phyloP scores from a whole-genome alignment of 345 rosid genomes.

The Abelmoschus esculentus region DNA sequence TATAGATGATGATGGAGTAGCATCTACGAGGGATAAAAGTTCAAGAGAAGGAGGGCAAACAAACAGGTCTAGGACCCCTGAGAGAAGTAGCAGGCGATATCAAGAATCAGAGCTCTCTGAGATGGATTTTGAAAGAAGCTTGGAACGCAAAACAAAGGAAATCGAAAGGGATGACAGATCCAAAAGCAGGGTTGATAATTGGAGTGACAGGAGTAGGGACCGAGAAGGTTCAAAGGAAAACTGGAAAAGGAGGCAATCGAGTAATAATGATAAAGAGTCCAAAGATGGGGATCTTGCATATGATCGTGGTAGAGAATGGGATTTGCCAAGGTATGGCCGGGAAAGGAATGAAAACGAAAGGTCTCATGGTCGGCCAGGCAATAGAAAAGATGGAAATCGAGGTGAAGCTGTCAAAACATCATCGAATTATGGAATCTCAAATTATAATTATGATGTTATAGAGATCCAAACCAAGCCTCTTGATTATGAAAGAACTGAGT shows the following conservation, averaged over 20 bases:
- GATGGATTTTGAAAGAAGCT: constrained; percentile 42
- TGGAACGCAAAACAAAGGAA: constrained; percentile 34
- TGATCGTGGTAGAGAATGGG: constrained; percentile 78
- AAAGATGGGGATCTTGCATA: constrained; percentile 54
- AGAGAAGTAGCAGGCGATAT: constrained; percentile 51
- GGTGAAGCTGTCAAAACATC: constrained; percentile 92
- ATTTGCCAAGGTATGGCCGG: constrained; percentile 70
- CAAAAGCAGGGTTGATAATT: constrained; percentile 60
- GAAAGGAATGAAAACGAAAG: constrained; percentile 88
- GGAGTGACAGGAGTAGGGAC: constrained; percentile 61
- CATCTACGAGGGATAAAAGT: constrained; percentile 41
- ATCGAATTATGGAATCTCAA: constrained; percentile 79
- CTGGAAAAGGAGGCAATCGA: constrained; percentile 62
- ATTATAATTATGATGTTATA: constrained; percentile 95
- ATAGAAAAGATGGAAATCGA: constrained; percentile 69
- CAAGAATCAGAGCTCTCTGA: constrained; percentile 56
- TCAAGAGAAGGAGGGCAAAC: constrained; percentile 43
- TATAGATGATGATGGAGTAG: constrained; percentile 52
- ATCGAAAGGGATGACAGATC: constrained; percentile 57
- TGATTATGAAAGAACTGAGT: constrained; percentile 61
- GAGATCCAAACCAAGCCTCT: constrained; percentile 92
- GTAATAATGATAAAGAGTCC: constrained; percentile 52
- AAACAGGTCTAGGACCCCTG: constrained; percentile 74
- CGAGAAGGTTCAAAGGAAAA: constrained; percentile 62
- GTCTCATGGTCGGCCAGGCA: constrained; percentile 70